A percentile compares a stretch with the other conserved stretches of the same genome.
These are phyloP conservation scores for Penicillium sp. DNA, from an alignment of 2,329 filamentous ascomycete species.

Conservation along the genomic window DNA sequence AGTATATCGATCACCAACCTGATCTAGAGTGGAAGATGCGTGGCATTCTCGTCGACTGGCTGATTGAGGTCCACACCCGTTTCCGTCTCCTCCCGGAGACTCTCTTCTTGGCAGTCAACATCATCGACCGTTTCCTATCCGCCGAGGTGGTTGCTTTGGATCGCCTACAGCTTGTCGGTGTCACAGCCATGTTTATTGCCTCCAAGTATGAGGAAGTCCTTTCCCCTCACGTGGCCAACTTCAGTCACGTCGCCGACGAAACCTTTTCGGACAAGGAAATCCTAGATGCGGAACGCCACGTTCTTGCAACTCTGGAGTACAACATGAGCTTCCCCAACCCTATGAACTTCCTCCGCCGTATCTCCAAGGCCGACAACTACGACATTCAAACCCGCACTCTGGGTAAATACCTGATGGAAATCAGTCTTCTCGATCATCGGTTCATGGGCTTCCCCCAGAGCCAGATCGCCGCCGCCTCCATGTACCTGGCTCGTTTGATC, in stretches of 20 bases:
- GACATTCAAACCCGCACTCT: conserved; percentile 97
- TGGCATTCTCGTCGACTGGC: conserved; percentile 95
- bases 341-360: conserved; percentile 98
- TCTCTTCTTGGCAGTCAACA: conserved; percentile 94
- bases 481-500: conserved; percentile 92
- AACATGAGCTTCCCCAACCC: conserved; percentile 98
- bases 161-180: conserved; percentile 92
- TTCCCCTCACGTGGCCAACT: conserved; percentile 95
- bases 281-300: conserved; percentile 92
- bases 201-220: conserved; percentile 99
- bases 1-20: conserved; percentile 94
- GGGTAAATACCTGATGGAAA: conserved; percentile 97
- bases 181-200: conserved; percentile 99
- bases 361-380: conserved; percentile 99
- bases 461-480: conserved; percentile 86
- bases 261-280: conserved; percentile 96
- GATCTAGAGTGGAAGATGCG: conserved; percentile 99
- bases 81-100: conserved; percentile 96
- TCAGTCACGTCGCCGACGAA: conserved; percentile 94
- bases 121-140: conserved; percentile 96
- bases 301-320: conserved; percentile 89
- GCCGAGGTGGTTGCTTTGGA: conserved; percentile 95
- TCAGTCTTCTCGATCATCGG: conserved; percentile 90
- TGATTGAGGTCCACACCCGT: conserved; percentile 96
- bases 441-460: conserved; percentile 91